phyloP scores from a whole-genome alignment of 805 yeast species.

The Candida boleticola region DNA sequence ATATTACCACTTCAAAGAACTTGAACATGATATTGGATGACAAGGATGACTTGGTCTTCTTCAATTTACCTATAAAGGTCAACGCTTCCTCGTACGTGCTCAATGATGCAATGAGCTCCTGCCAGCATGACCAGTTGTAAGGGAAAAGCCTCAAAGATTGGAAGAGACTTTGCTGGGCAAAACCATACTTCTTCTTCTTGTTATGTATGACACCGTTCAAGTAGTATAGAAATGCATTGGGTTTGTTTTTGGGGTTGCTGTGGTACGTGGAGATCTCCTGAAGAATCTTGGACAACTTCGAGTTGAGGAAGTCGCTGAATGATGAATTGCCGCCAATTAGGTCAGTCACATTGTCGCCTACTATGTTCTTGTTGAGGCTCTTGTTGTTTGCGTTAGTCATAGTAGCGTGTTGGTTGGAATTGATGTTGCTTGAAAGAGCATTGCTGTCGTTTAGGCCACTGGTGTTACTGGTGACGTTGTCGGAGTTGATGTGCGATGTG shows the following conservation, averaged over 20 bases:
- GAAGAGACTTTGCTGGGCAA: slow-evolving; percentile 61
- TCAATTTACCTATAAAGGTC: slow-evolving; percentile 34
- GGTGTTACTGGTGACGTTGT: not conserved
- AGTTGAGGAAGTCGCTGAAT: slow-evolving; percentile 27
- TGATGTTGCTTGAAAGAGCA: not conserved
- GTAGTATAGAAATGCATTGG: slow-evolving; percentile 63
- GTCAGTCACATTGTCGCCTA: slow-evolving; percentile 13
- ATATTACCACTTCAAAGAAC: slow-evolving; percentile 63
- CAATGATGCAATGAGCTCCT: slow-evolving; percentile 65
- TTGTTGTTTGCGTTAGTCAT: slow-evolving; percentile 6
- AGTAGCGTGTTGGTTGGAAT: slow-evolving; percentile 5
- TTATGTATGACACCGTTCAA: slow-evolving; percentile 66
- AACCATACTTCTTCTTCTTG: slow-evolving; percentile 55
- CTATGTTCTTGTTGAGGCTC: slow-evolving; percentile 6
- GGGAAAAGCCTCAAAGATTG: slow-evolving; percentile 69
- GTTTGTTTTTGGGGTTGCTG: slow-evolving; percentile 22
- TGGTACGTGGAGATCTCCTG: slow-evolving; percentile 39
- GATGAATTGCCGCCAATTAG: slow-evolving; percentile 17
- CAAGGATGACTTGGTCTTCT: slow-evolving; percentile 30
- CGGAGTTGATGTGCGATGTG: slow-evolving; percentile 16
- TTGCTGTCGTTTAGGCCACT: slow-evolving; percentile 5
- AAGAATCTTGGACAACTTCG: slow-evolving; percentile 31
- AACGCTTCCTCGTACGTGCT: slow-evolving; percentile 60
- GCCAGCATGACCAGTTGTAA: slow-evolving; percentile 93
- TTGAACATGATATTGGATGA: slow-evolving; percentile 35